Percentiles rank a stretch among this genome's conserved stretches.
Conservation (phyloP, 495 filamentous ascomycete species). For the Diplogelasinospora grovesii region DNA sequence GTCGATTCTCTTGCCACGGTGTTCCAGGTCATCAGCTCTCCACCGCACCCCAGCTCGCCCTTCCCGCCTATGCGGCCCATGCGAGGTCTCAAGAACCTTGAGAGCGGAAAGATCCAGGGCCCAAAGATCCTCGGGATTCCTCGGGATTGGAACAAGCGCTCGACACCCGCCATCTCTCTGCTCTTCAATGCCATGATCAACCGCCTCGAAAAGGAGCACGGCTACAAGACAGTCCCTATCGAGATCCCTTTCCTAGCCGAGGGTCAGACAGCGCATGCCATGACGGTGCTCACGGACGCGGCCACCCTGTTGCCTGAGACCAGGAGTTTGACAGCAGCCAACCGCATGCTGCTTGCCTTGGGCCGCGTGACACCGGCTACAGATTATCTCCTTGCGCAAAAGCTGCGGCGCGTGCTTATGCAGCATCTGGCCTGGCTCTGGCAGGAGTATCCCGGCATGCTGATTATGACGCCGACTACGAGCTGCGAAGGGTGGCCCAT, state of each 20-base stretch:
- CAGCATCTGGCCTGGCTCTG: constrained; percentile 67
- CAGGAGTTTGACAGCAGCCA: constrained; percentile 53
- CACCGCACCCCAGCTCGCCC: constrained; percentile 57
- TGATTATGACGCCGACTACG: constrained; percentile 72
- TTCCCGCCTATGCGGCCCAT: constrained; percentile 33
- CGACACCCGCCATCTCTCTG: constrained; percentile 54
- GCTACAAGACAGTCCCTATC: constrained; percentile 62
- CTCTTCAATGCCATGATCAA: constrained; percentile 53
- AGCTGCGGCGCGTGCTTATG: constrained; percentile 70
- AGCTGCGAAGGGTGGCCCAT: constrained; percentile 65
- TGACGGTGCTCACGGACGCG: constrained; percentile 72
- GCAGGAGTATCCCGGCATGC: constrained; percentile 59
- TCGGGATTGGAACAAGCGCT: constrained; percentile 60
- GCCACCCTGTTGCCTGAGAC: constrained; percentile 32
- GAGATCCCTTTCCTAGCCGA: constrained; percentile 65
- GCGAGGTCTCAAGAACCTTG: too few relatives aligned
- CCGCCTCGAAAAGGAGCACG: constrained; percentile 45
- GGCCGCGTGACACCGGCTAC: constrained; percentile 54
- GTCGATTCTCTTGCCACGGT: constrained; percentile 67
- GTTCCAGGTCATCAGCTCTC: constrained; percentile 62
- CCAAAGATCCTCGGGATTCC: constrained; percentile 58
- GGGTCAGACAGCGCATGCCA: constrained; percentile 67
- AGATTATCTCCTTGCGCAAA: constrained; percentile 71
- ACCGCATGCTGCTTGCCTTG: constrained; percentile 63
- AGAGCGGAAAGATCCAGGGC: constrained; percentile 4